phyloP scores from a whole-genome alignment of 805 yeast genomes.

The Candida orba region DNA sequence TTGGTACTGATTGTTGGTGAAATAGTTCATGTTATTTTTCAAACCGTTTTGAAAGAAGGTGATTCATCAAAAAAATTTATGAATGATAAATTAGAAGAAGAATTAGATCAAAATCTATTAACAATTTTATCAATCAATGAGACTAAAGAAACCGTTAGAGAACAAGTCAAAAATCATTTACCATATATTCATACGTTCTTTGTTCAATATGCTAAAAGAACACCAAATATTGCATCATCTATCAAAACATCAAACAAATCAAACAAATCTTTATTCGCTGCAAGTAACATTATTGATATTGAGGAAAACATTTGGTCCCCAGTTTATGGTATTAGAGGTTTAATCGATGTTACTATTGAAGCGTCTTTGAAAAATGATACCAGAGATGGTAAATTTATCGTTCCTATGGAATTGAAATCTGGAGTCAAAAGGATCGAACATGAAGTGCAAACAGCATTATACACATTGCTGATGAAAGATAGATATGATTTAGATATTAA shows the following conservation, averaged over 20 bases:
- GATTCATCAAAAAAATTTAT: conserved; percentile 23
- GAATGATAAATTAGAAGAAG: conserved; percentile 29
- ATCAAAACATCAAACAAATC: conserved; percentile 23
- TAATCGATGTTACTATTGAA: conserved; percentile 80
- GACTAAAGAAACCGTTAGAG: conserved; percentile 36
- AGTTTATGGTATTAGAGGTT: conserved; percentile 80
- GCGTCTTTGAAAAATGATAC: conserved; percentile 35
- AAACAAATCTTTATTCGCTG: conserved; percentile 38
- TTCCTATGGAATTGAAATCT: conserved; percentile 88
- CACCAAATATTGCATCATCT: conserved; percentile 19
- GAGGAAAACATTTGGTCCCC: conserved; percentile 95
- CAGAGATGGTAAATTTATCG: conserved; percentile 39
- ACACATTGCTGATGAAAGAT: conserved; percentile 72
- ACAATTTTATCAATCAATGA: conserved; percentile 52
- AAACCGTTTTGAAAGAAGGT: conserved; percentile 35
- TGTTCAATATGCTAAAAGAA: conserved; percentile 33
- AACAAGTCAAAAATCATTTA: conserved; percentile 39
- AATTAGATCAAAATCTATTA: conserved; percentile 37
- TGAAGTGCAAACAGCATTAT: conserved; percentile 80
- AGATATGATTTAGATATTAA: conserved; percentile 64
- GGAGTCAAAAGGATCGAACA: conserved; percentile 65
- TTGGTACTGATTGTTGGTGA: conserved; percentile 73
- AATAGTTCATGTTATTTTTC: conserved; percentile 71
- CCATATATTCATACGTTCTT: conserved; percentile 50
- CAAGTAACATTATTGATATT: conserved; percentile 64